Base-by-base conservation (phyloP, 257 asterid genomes). In the Lavandula angustifolia region DNA sequence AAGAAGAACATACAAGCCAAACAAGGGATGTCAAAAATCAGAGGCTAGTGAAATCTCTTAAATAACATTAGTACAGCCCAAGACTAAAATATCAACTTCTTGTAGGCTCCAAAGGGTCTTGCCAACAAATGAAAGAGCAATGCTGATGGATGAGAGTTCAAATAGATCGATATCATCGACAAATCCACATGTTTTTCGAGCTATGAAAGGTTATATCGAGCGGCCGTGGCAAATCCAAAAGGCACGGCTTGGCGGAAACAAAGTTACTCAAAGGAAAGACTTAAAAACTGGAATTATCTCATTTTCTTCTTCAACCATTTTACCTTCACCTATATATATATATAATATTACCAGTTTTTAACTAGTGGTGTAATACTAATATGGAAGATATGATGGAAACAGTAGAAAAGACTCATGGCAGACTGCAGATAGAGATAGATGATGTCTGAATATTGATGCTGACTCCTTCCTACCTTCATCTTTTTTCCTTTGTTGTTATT, bases 121-220 rank as follows among this genome's bases (percentile, higher is more conserved):
- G 27, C 27, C 27, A 2, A 22, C 1, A 22, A 22, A 22, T 22
- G 27, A 22, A 22, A 22, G 27, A 22, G 27, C 27, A 22, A 22
- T 22, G 27, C 27, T 22, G 27, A 22, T 22, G 27, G 27, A 22
- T 22, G 27, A 2, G 27, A 22, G 27, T 22, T 22, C 27, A 22
- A 22, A 22, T 2, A 22, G 27, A 22, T 22, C 27, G n/a, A n/a
- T n/a, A n/a, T n/a, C n/a, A n/a, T n/a, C n/a, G 60, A 69, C 71
- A 51, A 80, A 86, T 64, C 91, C 85, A 27, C 87, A 80, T 16
- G 70, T 79, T 0, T 63, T 76, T 54, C 81, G 84, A 72, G 85
- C 81, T 9, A 80, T 84, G 88, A 78, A 75, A 77, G 88, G 87
- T 13, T 78, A 77, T 44, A 73, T 73, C 6, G 85, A 78, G 76